Base-by-base conservation (phyloP, 140 eudicot genomes). In the Oenanthe javanica region DNA sequence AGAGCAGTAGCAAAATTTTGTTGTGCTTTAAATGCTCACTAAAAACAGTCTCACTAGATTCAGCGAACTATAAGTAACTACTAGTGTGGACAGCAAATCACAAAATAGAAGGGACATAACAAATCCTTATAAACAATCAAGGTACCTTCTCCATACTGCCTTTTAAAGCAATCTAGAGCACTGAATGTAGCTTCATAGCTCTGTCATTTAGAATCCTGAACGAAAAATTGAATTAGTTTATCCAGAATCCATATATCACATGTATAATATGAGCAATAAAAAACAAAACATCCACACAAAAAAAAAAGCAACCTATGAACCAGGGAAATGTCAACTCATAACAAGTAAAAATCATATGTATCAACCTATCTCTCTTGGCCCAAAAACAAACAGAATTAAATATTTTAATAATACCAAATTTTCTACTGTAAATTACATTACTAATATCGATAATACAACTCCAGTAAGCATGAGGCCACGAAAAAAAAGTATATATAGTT, bases 91-190 rank as follows among this genome's bases (percentile, higher is more conserved):
- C 74, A 69, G 14, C 74, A 69, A 4, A 69, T 36, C 42, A 69
- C n/a, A 69, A 13, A 36, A 69, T 27, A 69, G 2, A 69, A 69
- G 23, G 36, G 74, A 46, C 46, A 69, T 40, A 66, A 69, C 46
- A 69, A 69, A 69, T 69, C 74, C 74, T 69, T 9, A 31, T 31
- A 36, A 69, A 36, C 74, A 69, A 69, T 38, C 47, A 14, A 4
- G 74, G 74, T 69, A 69, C 74, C 74, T 69, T 69, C 74, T 69
- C 74, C 46, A 69, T 69, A 69, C 45, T 69, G 74, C 74, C 74
- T 69, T 69, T 69, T 23, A 69, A 69, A 69, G 74, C 47, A 69
- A 63, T 63, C 74, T 69, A 69, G 11, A 69, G 74, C 74, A 69
- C 74, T 69, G 74, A 69, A 69, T 69, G 74, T 15, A 69, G 74